A percentile compares a stretch with the other conserved stretches of the same genome.
These are phyloP conservation scores for Pontederia crassipes DNA, from an alignment of 176 grass and related monocot genomes.

Conservation along the genomic window DNA sequence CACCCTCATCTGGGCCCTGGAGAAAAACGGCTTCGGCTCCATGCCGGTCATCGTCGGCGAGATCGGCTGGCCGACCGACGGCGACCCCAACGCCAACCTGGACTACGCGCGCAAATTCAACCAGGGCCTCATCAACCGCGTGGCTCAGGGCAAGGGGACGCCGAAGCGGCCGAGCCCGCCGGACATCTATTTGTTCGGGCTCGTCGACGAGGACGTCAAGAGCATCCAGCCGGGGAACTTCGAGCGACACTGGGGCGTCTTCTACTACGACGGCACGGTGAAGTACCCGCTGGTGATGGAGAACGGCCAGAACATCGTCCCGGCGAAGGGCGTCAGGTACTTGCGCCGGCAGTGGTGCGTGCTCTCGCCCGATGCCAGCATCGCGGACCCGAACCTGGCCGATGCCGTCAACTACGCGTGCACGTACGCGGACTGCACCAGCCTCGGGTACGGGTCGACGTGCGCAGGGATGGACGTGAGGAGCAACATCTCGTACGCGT, in stretches of 20 bases:
- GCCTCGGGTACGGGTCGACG: slow-evolving; percentile 56
- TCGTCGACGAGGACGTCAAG: slow-evolving; percentile 86
- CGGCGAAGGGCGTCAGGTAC: slow-evolving; percentile 66
- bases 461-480: slow-evolving; percentile 48
- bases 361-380: slow-evolving; percentile 36
- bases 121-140: slow-evolving; percentile 79
- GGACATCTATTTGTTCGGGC: slow-evolving; percentile 83
- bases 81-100: slow-evolving; percentile 50
- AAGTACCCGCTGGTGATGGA: slow-evolving; percentile 53
- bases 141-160: slow-evolving; percentile 50
- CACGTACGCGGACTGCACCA: slow-evolving; percentile 75
- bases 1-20: slow-evolving; percentile 79
- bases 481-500: slow-evolving; percentile 70
- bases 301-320: slow-evolving; percentile 24
- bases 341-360: slow-evolving; percentile 73
- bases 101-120: slow-evolving; percentile 52
- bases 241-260: slow-evolving; percentile 95
- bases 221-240: slow-evolving; percentile 81
- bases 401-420: slow-evolving; percentile 47
- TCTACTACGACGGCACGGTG: slow-evolving; percentile 76
- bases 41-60: slow-evolving; percentile 77
- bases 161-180: slow-evolving; percentile 52
- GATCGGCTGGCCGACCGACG: slow-evolving; percentile 96
- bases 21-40: slow-evolving; percentile 58
- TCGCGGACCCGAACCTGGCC: slow-evolving; percentile 21